Evolutionary conservation across 2,329 filamentous ascomycete genomes (phyloP).

Genomic region (Paraconiothyrium brasiliense): DNA sequence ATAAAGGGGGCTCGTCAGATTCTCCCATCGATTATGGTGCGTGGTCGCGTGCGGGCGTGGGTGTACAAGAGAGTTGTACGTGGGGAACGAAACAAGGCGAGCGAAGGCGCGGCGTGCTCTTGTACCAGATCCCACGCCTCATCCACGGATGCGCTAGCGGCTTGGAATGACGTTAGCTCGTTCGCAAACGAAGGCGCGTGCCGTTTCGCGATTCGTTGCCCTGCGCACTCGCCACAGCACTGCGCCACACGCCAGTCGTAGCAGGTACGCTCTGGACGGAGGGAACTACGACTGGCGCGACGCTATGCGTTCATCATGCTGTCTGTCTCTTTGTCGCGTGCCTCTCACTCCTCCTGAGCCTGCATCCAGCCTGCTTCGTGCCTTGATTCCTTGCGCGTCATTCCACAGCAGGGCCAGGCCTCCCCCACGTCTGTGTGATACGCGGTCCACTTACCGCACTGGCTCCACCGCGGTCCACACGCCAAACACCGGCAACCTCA

Average conservation of each 20-base stretch:
- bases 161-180: slow-evolving; percentile 5
- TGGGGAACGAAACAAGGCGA: slow-evolving; percentile 13
- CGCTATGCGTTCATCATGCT: not conserved
- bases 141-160: slow-evolving; percentile 3
- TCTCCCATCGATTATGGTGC: slow-evolving; percentile 62
- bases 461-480: not conserved
- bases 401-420: not conserved
- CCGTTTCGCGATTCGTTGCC: not conserved
- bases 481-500: not conserved
- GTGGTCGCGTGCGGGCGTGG: slow-evolving; percentile 13
- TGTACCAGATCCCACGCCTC: slow-evolving; percentile 10
- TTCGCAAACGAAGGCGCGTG: not conserved
- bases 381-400: not conserved
- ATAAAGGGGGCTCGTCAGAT: slow-evolving; percentile 61
- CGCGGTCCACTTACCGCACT: slow-evolving; percentile 5
- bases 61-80: slow-evolving; percentile 20
- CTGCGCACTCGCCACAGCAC: slow-evolving; percentile 4
- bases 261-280: not conserved
- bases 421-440: slow-evolving; percentile 1
- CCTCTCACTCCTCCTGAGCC: not conserved
- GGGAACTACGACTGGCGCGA: slow-evolving; percentile 1
- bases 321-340: not conserved
- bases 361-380: not conserved
- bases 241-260: slow-evolving; percentile 5
- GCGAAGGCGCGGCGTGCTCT: slow-evolving; percentile 12